These are phyloP conservation scores for Calonectria hawksworthii DNA, from an alignment of 2,329 filamentous ascomycete species.

Conservation along the genomic window DNA sequence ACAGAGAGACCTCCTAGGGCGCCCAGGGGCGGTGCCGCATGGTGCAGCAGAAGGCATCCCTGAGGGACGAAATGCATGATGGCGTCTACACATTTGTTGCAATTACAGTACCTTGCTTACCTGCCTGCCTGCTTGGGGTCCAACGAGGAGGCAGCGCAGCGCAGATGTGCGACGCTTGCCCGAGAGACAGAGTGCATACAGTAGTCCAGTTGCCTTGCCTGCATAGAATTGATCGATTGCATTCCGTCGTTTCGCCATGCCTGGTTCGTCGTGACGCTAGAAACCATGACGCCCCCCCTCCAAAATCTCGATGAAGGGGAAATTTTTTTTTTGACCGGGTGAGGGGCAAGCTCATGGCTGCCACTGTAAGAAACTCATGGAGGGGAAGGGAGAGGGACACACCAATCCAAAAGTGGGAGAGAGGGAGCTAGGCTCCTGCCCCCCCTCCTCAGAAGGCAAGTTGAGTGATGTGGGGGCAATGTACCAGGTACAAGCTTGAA, in stretches of 20 bases:
- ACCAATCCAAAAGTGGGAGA: slow-evolving; percentile 34
- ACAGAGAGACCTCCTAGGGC: background rate
- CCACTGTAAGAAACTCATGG: background rate
- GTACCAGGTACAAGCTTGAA: slow-evolving; percentile 30
- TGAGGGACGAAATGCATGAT: slow-evolving; percentile 2
- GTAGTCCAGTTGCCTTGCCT: background rate
- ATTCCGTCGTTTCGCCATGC: background rate
- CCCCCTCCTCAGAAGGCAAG: background rate
- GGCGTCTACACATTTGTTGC: slow-evolving; percentile 3
- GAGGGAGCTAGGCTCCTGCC: slow-evolving; percentile 28
- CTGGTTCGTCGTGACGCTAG: background rate
- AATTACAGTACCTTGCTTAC: background rate
- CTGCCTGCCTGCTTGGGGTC: background rate
- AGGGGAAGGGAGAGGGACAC: slow-evolving; percentile 21
- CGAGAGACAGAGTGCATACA: background rate
- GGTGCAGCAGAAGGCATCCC: slow-evolving; percentile 4
- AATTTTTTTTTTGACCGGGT: background rate
- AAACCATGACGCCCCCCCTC: slow-evolving; percentile 19
- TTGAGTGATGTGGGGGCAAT: slow-evolving; percentile 40
- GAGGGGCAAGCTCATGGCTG: background rate
- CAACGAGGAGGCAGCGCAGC: background rate
- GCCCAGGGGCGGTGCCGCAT: slow-evolving; percentile 15
- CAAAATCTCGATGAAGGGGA: background rate
- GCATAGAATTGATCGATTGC: slow-evolving; percentile 9
- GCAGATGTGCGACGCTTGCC: background rate